Base-by-base conservation (phyloP, 2,329 filamentous ascomycete species). In the Sporothrix luriei region DNA sequence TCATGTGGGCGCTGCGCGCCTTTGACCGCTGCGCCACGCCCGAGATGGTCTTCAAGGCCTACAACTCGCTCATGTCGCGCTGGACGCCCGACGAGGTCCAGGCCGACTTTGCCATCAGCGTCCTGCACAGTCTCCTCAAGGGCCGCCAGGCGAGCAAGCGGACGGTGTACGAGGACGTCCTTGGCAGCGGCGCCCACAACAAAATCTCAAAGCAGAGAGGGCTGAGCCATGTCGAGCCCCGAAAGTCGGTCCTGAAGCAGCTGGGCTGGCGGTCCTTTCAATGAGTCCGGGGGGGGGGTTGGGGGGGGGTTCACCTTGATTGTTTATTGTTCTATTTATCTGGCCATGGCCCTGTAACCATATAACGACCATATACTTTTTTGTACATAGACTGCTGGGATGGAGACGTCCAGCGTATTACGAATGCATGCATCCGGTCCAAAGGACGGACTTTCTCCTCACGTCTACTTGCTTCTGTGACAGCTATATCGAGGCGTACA, bases 1-100 rank as follows among this genome's bases (percentile, higher is more conserved):
- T 84, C 54, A 82, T 87, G 52, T 88, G 86, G 81, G 82, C 84
- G 0, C 76, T 93, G 49, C 81, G 83, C 57, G 90, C 91, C 3
- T 91, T 91, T 76, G 82, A 84, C 71, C 86, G 83, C 72, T 90
- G 87, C 75, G 82, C 82, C n/a, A 80, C 83, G 1, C 77, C 78
- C 26, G 81, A 85, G 13, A 79, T 82, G 43, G 82, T 89, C 61
- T 71, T 88, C 71, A 79, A 83, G 54, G 84, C 86, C 3, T 93
- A 85, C 74, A 81, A 83, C 29, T 77, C 78, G 29, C 75, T 88
- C 69, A 80, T 79, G 48, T 73, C 77, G 52, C 79, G 84, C 48
- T 88, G 85, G 84, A 75, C 81, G 19, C 77, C 84, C 52, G 76
- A 78, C 2, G 68, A 76, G 16, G 77, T 78, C 6, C 80, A 82